Evolutionary conservation across 2,329 filamentous ascomycete genomes (phyloP).

Genomic region (Verticillium longisporum): DNA sequence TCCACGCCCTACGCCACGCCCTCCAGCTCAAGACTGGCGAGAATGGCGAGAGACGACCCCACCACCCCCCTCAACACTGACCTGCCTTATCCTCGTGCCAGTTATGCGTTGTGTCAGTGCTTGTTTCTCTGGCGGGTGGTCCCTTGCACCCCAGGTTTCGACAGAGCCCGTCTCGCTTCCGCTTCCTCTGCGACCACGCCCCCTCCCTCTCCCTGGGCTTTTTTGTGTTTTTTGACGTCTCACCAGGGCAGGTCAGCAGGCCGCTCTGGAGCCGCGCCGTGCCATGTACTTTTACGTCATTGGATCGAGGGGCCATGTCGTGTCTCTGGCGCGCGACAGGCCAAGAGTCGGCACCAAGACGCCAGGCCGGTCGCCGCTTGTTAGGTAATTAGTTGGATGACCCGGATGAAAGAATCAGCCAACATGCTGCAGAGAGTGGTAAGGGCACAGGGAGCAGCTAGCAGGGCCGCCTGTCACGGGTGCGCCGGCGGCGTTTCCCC

Average conservation of each 20-base stretch:
- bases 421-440: no score
- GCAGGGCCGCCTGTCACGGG: neutral
- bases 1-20: neutral
- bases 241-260: neutral
- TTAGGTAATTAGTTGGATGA: neutral
- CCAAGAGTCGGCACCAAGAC: neutral
- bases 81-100: neutral
- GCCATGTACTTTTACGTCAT: neutral
- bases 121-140: no score
- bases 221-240: neutral
- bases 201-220: neutral
- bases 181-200: neutral
- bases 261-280: neutral
- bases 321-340: neutral
- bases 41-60: neutral
- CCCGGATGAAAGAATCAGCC: no score
- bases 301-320: neutral
- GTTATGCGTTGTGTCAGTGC: no score
- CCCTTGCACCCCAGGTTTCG: neutral
- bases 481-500: neutral
- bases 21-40: neutral
- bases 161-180: neutral
- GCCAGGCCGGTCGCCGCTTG: neutral
- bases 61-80: neutral
- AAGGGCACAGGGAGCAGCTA: no score